Evolutionary conservation across 2,329 filamentous ascomycete species (phyloP).

Genomic region (Aspergillus viridinutans): DNA sequence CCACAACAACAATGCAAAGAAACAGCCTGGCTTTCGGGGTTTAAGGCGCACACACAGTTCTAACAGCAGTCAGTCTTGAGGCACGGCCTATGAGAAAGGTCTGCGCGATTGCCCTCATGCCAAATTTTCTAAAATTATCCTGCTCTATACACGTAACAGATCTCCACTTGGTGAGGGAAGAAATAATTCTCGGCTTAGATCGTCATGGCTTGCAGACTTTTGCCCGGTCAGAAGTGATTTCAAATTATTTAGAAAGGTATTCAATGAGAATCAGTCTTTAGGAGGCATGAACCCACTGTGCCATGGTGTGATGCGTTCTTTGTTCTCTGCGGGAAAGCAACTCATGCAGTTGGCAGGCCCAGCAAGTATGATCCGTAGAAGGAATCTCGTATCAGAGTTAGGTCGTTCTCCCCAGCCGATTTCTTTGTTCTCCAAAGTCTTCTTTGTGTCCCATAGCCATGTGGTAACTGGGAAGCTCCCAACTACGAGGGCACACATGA

Average conservation of each 20-base stretch:
- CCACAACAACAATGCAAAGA: constrained; percentile 29
- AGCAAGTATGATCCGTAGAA: not conserved
- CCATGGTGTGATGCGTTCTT: constrained; percentile 3
- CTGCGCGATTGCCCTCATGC: constrained; percentile 1
- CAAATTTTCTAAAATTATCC: constrained; percentile 17
- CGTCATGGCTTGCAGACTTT: not conserved
- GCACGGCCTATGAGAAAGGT: constrained; percentile 1
- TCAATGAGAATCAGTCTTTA: not conserved
- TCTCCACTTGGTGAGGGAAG: not conserved
- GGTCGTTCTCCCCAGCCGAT: not conserved
- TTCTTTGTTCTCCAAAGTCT: not conserved
- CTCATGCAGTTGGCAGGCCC: not conserved
- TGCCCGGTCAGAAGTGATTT: not conserved
- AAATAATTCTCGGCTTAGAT: not conserved
- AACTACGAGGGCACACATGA: not conserved
- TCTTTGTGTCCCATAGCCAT: not conserved
- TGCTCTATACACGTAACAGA: not conserved
- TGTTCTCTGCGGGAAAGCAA: constrained; percentile 2
- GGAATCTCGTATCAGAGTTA: not conserved
- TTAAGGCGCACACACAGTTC: constrained; percentile 7
- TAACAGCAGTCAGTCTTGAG: not conserved
- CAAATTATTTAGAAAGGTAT: not conserved
- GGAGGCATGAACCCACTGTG: not conserved
- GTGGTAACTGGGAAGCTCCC: not conserved
- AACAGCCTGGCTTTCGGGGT: constrained; percentile 19